Percentiles rank a stretch among this genome's conserved stretches.
Conservation (phyloP, 2,329 filamentous ascomycete species). For the Taxawa tesnikishii region DNA sequence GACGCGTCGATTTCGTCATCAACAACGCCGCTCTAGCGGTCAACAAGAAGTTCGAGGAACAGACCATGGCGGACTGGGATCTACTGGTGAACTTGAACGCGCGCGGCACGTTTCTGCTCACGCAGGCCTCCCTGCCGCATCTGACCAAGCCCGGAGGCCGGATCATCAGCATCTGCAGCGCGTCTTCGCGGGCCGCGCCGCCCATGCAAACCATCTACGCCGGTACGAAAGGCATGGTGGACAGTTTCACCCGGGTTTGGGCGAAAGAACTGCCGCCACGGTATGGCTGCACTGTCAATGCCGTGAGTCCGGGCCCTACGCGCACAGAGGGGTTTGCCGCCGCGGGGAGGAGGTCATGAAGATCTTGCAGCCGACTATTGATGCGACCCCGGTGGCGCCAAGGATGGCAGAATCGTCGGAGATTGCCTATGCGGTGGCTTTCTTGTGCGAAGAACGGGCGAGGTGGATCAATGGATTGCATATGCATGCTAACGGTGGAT, state of each 20-base stretch:
- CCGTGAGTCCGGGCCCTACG: constrained; percentile 32
- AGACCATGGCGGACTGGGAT: constrained; percentile 28
- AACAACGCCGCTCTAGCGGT: constrained; percentile 25
- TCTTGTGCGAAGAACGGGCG: constrained; percentile 31
- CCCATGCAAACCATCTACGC: constrained; percentile 35
- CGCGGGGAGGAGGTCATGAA: constrained; percentile 29
- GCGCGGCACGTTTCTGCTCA: constrained; percentile 30
- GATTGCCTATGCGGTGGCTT: constrained; percentile 34
- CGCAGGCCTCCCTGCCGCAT: constrained; percentile 26
- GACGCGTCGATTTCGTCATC: constrained; percentile 28
- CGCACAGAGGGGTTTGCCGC: constrained; percentile 19
- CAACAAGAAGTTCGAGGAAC: constrained; percentile 25
- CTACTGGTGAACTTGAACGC: constrained; percentile 29
- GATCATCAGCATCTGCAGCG: constrained; percentile 33
- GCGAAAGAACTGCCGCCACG: constrained; percentile 32
- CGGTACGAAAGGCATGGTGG: constrained; percentile 38
- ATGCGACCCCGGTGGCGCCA: constrained; percentile 29
- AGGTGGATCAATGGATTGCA: constrained; percentile 36
- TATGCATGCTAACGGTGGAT: constrained; percentile 22
- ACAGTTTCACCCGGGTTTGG: constrained; percentile 34
- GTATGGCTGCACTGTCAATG: constrained; percentile 35
- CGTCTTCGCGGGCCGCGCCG: constrained; percentile 22
- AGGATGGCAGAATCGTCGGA: constrained; percentile 33
- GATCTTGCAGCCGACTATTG: constrained; percentile 28
- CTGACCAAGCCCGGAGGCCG: constrained; percentile 22